Percentiles rank a stretch among this genome's conserved stretches.
Evolutionary conservation across 2,329 filamentous ascomycete genomes (phyloP).

Genomic region (Sporothrix phasma): DNA sequence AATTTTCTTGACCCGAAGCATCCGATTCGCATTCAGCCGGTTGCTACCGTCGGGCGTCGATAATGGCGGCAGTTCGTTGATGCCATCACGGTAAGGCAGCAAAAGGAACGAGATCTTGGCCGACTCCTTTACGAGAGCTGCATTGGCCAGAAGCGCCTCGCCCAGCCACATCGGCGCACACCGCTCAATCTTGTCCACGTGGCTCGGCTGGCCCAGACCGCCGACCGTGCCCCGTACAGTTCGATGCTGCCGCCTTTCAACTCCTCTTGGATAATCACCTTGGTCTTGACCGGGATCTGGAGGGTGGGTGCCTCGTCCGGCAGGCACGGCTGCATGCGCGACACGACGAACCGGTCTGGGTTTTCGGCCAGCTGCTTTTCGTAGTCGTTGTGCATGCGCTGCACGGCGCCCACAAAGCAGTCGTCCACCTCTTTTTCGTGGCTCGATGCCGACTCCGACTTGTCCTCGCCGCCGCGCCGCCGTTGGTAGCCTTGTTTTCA

Average conservation of each 20-base stretch:
- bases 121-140: conserved; percentile 76
- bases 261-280: conserved; percentile 61
- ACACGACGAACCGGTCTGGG: conserved; percentile 47
- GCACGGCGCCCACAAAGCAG: conserved; percentile 61
- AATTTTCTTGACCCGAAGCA: conserved; percentile 93
- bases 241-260: conserved; percentile 64
- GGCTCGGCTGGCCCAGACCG: conserved; percentile 50
- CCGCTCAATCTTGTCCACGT: conserved; percentile 76
- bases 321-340: conserved; percentile 57
- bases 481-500: conserved; percentile 62
- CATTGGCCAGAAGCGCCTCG: conserved; percentile 75
- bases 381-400: conserved; percentile 64
- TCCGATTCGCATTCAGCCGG: conserved; percentile 88
- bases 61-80: conserved; percentile 64
- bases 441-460: conserved; percentile 19
- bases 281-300: conserved; percentile 55
- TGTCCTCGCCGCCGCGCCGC: not conserved
- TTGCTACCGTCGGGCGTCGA: conserved; percentile 71
- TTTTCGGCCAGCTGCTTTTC: conserved; percentile 53
- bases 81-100: conserved; percentile 69
- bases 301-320: conserved; percentile 67
- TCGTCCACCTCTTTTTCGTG: conserved; percentile 68
- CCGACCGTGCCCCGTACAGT: conserved; percentile 83
- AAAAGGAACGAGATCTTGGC: conserved; percentile 93
- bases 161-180: conserved; percentile 86